A percentile compares a stretch with the other conserved stretches of the same genome.
Conservation (phyloP, 192 early-diverging fungal genomes). For the Linnemannia exigua region DNA sequence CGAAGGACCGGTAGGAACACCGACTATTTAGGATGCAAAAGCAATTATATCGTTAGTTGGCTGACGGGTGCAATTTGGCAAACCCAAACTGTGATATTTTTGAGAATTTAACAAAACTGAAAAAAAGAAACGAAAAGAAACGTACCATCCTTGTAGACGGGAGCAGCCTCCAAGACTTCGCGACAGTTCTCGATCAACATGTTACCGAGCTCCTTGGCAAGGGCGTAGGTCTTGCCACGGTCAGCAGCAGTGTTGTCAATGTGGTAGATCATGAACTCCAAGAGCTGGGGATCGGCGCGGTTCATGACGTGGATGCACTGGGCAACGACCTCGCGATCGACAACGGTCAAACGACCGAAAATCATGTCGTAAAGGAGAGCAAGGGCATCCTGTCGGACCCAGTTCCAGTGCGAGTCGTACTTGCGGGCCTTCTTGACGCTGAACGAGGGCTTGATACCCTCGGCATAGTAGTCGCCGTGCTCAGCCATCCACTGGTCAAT, state of each 20-base stretch:
- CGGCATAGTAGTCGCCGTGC: conserved; percentile 91
- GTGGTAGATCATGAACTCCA: conserved; percentile 91
- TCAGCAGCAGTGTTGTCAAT: conserved; percentile 82
- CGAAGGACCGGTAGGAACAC: conserved; percentile 86
- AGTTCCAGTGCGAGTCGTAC: conserved; percentile 99
- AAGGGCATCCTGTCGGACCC: conserved; percentile 91
- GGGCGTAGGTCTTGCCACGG: conserved; percentile 87
- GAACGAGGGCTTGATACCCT: conserved; percentile 92
- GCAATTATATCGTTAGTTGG: conserved; percentile 1
- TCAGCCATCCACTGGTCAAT: conserved; percentile 93
- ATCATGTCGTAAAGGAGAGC: conserved; percentile 93
- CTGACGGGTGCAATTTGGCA: not conserved
- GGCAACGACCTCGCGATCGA: conserved; percentile 94
- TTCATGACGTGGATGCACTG: conserved; percentile 94
- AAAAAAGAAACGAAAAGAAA: conserved; percentile 12
- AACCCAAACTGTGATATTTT: no score
- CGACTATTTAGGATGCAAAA: conserved; percentile 64
- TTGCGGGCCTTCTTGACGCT: conserved; percentile 86
- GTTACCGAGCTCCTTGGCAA: conserved; percentile 84
- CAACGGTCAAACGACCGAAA: conserved; percentile 87
- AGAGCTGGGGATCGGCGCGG: conserved; percentile 82
- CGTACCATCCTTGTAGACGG: conserved; percentile 92
- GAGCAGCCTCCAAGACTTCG: conserved; percentile 80
- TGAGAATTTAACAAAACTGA: not conserved
- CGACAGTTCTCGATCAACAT: conserved; percentile 92